phyloP scores from a whole-genome alignment of 306 rosid genomes.

The Heteromeles arbutifolia region DNA sequence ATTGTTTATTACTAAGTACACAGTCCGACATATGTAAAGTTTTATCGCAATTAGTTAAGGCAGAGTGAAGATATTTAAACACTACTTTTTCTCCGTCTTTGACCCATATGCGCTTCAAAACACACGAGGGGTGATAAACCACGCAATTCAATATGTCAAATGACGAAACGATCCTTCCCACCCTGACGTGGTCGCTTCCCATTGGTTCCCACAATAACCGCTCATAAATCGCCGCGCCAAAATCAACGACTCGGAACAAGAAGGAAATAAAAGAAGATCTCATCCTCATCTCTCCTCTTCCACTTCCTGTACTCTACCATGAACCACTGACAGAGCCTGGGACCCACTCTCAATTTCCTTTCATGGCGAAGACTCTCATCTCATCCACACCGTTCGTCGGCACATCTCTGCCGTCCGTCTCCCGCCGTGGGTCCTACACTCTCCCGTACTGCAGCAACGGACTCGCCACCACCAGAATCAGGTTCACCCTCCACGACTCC shows the following conservation, averaged over 20 bases:
- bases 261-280: neutral
- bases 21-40: too few species aligned
- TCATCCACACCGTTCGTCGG: slow-evolving; percentile 70
- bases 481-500: slow-evolving; percentile 67
- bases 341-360: slow-evolving; percentile 5
- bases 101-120: too few species aligned
- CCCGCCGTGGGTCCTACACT: slow-evolving; percentile 38
- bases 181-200: neutral
- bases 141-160: neutral
- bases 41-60: too few species aligned
- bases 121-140: neutral
- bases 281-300: slow-evolving; percentile 32
- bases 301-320: neutral
- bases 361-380: slow-evolving; percentile 79
- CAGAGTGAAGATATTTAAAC: too few species aligned
- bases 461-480: slow-evolving; percentile 53
- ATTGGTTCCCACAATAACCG: neutral
- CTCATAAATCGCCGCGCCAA: neutral
- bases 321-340: slow-evolving; percentile 4
- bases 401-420: slow-evolving; percentile 50
- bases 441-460: slow-evolving; percentile 35
- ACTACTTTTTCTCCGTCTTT: accelerated
- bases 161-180: neutral
- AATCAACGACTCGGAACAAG: neutral
- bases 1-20: too few species aligned